Base-by-base conservation (phyloP, 1,284 basidiomycete species). In the Fomitopsis palustris region DNA sequence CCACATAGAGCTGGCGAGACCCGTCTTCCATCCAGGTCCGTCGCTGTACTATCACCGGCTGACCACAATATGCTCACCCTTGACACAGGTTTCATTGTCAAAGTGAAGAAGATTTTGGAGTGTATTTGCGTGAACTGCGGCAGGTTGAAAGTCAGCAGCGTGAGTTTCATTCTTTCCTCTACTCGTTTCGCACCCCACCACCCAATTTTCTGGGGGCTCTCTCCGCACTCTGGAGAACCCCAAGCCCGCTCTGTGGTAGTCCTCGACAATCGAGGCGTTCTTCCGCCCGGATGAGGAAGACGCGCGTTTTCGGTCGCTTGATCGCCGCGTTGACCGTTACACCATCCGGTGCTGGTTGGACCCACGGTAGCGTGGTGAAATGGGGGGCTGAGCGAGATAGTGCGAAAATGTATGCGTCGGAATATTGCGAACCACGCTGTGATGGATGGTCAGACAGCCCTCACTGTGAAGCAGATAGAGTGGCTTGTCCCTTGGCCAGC, bases 61-160 rank as follows among this genome's bases (percentile, higher is more conserved):
- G 29, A 16, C 16, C 42, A 25, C 8, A 27, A n/a, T 4, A 7
- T 21, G 41, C 19, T 23, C 45, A 14, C 51, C 14, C 35, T 7
- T 16, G 25, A 54, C 58, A 39, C 67, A 95, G 95, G 97, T 55
- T 99, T 99, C 79, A 88, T 99, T 70, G 86, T 93, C 75, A 99
- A 98, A 86, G 95, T 98, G 75, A 99, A 99, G 82, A 99, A 99
- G 84, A 98, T 99, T 70, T 79, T 98, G 78, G 97, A 99, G 82
- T 93, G 92, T 77, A 94, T 99, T 68, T 99, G 97, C 81, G 93
- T 96, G 69, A 96, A 96, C 73, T 99, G 97, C 77, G 97, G 97
- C 70, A 97, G 93, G 78, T 83, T 99, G 67, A 98, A 98, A 82
- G 92, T 92, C 65, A 95, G 98, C 78, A 87, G 87, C 82, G 93